Conservation (phyloP, 192 early-diverging fungal genomes). For the Backusella circina region DNA sequence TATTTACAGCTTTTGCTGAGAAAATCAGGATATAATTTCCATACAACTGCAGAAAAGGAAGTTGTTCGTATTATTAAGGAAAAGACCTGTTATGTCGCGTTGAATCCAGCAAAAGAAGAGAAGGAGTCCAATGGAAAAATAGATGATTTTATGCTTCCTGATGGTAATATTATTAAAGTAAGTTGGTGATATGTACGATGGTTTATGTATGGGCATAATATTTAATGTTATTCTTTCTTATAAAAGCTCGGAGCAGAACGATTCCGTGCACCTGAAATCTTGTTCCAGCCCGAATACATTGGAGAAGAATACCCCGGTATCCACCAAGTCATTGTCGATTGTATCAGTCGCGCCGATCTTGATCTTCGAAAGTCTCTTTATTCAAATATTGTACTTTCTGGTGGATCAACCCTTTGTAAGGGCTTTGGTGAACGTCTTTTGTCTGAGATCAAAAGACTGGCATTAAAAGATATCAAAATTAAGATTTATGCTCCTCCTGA, state of each 20-base stretch:
- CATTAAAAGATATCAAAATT: slow-evolving; percentile 93
- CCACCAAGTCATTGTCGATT: slow-evolving; percentile 90
- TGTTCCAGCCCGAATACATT: slow-evolving; percentile 93
- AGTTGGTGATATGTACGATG: background rate
- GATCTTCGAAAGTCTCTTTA: slow-evolving; percentile 89
- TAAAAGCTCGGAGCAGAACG: slow-evolving; percentile 81
- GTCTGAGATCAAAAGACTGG: slow-evolving; percentile 84
- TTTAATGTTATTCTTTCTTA: background rate
- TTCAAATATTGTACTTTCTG: slow-evolving; percentile 91
- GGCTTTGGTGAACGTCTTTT: slow-evolving; percentile 94
- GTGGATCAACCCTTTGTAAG: slow-evolving; percentile 89
- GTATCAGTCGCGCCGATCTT: slow-evolving; percentile 91
- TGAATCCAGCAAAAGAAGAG: slow-evolving; percentile 89
- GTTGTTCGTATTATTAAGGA: slow-evolving; percentile 96
- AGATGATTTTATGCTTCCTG: slow-evolving; percentile 79
- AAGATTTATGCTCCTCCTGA: slow-evolving; percentile 97
- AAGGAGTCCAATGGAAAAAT: slow-evolving; percentile 79
- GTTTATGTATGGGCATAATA: background rate
- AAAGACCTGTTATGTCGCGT: slow-evolving; percentile 89
- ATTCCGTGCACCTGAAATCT: slow-evolving; percentile 92
- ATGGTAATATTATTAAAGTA: slow-evolving; percentile 83
- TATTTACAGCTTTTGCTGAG: slow-evolving; percentile 89
- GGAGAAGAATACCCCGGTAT: slow-evolving; percentile 92
- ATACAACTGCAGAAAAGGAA: slow-evolving; percentile 93
- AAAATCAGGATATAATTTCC: slow-evolving; percentile 83